A percentile compares a stretch with the other conserved stretches of the same genome.
Evolutionary conservation across 192 early-diverging fungal species (phyloP).

Genomic region (Phycomyces nitens): DNA sequence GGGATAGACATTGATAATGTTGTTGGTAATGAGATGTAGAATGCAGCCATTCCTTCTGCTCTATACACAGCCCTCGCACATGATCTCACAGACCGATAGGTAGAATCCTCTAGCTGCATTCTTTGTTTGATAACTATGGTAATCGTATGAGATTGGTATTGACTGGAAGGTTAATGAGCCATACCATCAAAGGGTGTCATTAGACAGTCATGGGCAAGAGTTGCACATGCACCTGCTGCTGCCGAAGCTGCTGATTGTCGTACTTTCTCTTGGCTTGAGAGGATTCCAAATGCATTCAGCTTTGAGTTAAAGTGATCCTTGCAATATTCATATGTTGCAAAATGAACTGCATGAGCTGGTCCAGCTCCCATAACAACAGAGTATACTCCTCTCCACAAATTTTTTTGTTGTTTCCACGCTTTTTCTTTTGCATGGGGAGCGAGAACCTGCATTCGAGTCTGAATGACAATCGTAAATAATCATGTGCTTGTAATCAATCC

Average conservation of each 20-base stretch:
- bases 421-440: neutral
- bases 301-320: constrained; percentile 73
- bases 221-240: constrained; percentile 85
- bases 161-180: neutral
- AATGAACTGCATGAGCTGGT: constrained; percentile 94
- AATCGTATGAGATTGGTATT: neutral
- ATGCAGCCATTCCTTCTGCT: constrained; percentile 79
- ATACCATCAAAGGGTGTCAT: constrained; percentile 96
- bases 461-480: neutral
- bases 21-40: constrained; percentile 95
- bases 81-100: constrained; percentile 63
- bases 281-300: constrained; percentile 47
- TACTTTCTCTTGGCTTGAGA: constrained; percentile 8
- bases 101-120: constrained; percentile 84
- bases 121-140: constrained; percentile 85
- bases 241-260: constrained; percentile 47
- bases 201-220: constrained; percentile 80
- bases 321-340: constrained; percentile 90
- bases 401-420: constrained; percentile 8
- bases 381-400: constrained; percentile 92
- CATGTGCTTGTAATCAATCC: neutral
- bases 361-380: constrained; percentile 92
- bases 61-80: constrained; percentile 68
- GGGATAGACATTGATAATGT: constrained; percentile 95
- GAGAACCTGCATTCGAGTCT: constrained; percentile 95